These are phyloP conservation scores for Xylariales sp. DNA, from an alignment of 2,329 filamentous ascomycete genomes.

Conservation along the genomic window DNA sequence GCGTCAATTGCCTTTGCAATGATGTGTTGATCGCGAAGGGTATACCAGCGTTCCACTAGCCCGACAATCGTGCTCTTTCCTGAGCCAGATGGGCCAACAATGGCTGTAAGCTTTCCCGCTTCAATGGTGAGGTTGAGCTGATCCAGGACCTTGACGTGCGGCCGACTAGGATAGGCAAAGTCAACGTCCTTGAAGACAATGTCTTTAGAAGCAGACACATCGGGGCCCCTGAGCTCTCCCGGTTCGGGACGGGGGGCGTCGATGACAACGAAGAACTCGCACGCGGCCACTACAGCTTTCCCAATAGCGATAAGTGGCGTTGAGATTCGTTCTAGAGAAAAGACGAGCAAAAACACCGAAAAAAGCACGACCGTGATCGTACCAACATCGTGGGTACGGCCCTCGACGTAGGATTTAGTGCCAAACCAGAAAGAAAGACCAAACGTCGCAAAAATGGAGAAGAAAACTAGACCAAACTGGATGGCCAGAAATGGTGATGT, in stretches of 20 bases:
- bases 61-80: constrained; percentile 82
- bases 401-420: constrained; percentile 61
- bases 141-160: constrained; percentile 72
- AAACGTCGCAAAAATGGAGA: constrained; percentile 64
- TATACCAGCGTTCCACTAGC: constrained; percentile 78
- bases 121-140: constrained; percentile 68
- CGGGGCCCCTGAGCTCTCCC: constrained; percentile 58
- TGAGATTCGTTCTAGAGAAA: constrained; percentile 67
- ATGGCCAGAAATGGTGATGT: constrained; percentile 63
- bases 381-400: constrained; percentile 60
- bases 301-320: constrained; percentile 68
- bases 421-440: constrained; percentile 73
- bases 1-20: constrained; percentile 63
- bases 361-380: constrained; percentile 68
- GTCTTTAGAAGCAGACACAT: constrained; percentile 62
- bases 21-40: constrained; percentile 64
- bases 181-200: constrained; percentile 72
- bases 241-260: constrained; percentile 58
- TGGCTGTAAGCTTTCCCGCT: constrained; percentile 75
- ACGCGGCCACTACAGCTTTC: constrained; percentile 68
- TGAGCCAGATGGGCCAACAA: constrained; percentile 78
- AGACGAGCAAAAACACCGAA: constrained; percentile 68
- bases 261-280: constrained; percentile 67
- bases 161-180: constrained; percentile 79
- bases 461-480: constrained; percentile 68